Base-by-base conservation (phyloP, 495 filamentous ascomycete species). In the Aspergillus steynii region DNA sequence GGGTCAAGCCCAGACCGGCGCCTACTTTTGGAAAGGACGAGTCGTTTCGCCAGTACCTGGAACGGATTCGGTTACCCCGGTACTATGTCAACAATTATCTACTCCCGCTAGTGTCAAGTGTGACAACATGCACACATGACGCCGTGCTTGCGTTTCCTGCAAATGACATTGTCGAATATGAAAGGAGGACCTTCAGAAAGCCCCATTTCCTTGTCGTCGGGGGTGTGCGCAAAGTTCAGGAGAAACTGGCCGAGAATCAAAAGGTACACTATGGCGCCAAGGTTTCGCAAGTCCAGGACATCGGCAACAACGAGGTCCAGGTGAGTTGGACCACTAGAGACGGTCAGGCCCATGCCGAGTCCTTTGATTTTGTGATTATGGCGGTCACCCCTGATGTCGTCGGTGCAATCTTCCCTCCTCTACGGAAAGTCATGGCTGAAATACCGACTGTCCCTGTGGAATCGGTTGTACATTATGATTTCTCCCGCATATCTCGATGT, bases 121-220 rank as follows among this genome's bases (percentile, higher is more conserved):
- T 84, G 4, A 71, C 74, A 9, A 86, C 83, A 6, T 86, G 82
- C 60, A 70, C 81, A 2, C 83, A 83, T 29, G 63, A 78, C 1
- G 71, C 71, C n/a, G 63, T 86, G 0, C 71, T 86, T 15, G 60
- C 64, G 9, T 86, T 83, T 58, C 83, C 83, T 0, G 82, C 82
- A 0, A 62, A 59, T 14, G 83, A 86, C 63, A 60, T 82, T 28
- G 61, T 80, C 14, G 74, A 71, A 5, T 85, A 85, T 57, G 74
- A 77, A 50, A 71, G 69, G 15, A 60, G 61, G 1, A 80, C 81
- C 1, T 74, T 80, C 56, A 66, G 77, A 2, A 71, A 79, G 42
- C 73, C 74, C 20, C 82, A 85, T 61, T 84, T 79, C 55, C 72
- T 76, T 0, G 81, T 84, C 7, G 62, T 61, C 1, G 77, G 74